A percentile compares a stretch with the other conserved stretches of the same genome.
These are phyloP conservation scores for Echeveria elegans DNA, from an alignment of 164 flowering plant genomes.

Conservation along the genomic window DNA sequence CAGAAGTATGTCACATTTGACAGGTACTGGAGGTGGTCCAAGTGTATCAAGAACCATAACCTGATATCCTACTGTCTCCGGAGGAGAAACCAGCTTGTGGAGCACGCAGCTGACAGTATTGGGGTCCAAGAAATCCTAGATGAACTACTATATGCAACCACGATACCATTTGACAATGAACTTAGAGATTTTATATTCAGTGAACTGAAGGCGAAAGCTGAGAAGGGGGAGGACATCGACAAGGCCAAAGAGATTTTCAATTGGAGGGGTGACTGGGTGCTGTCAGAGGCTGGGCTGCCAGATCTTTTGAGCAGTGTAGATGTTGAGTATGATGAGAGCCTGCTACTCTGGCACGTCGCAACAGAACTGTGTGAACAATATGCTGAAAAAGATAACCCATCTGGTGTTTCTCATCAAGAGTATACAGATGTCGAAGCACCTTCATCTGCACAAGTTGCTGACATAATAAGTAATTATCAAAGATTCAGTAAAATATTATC, in stretches of 20 bases:
- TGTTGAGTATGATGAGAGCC: conserved; percentile 20
- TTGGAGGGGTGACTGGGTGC: conserved; percentile 14
- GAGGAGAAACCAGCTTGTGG: neutral
- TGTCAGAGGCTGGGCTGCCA: neutral
- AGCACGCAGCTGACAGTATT: conserved; percentile 1
- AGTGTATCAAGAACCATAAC: neutral
- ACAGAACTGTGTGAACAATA: conserved; percentile 16
- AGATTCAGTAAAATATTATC: conserved; percentile 20
- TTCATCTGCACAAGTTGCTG: conserved; percentile 13
- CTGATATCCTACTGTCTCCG: conserved; percentile 6
- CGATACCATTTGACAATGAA: neutral
- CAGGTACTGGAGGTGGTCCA: neutral
- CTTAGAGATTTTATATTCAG: conserved; percentile 15
- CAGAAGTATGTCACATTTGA: neutral
- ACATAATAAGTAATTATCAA: conserved; percentile 8
- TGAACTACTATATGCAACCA: neutral
- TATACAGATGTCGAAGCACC: neutral
- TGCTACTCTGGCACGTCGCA: conserved; percentile 27
- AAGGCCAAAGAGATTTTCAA: conserved; percentile 5
- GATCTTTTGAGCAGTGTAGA: conserved; percentile 9
- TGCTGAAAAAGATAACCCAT: neutral
- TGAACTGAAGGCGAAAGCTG: conserved; percentile 12
- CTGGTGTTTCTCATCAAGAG: neutral
- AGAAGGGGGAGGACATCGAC: conserved; percentile 5
- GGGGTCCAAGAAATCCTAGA: conserved; percentile 5